Evolutionary conservation across 2,329 filamentous ascomycete species (phyloP), one percentile per base, ranked within the genome.

Genomic region (Trichoderma aggressivum): DNA sequence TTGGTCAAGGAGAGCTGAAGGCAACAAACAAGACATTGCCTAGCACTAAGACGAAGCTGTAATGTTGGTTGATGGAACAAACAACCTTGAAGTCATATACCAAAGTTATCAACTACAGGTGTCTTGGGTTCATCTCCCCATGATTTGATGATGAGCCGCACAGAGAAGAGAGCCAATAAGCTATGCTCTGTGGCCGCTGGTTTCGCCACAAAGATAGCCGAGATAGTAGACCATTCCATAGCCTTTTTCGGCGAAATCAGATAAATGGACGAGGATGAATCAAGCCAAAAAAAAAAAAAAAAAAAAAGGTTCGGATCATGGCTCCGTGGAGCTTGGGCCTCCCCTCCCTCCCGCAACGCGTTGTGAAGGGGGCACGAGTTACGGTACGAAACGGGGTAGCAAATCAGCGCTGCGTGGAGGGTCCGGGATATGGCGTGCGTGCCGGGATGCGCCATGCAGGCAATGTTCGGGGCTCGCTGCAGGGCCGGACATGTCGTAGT

Each of bases 401-500:
- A 39, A 69, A 69, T 50, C 66, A 36, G 58, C 28, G 66, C 55
- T n/a, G n/a, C 24, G 56, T 30, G 28, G 39, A 55, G 30, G 47
- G 47, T 55, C 62, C n/a, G 11, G 21, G 30, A 66, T 66, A 66
- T 66, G 43, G 66, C 30, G 66, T 68, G 65, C 66, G 53, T 53
- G 55, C 66, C 21, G 56, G 66, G 66, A 60, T 61, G n/a, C 26
- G 64, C 26, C 24, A 69, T 69, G 66, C 66, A 61, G 65, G 62
- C 62, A 65, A 65, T 65, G 30, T 65, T 65, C 62, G 56, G 53
- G n/a, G 47, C 28, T 34, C 21, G 36, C 65, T 64, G 43, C 62
- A 64, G 62, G 62, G 62, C n/a, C 36, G 11, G 43, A 64, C 28
- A 39, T 43, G 64, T 30, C 18, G 64, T 28, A 56, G 55, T 68